Evolutionary conservation across 352 stramenopile genomes (phyloP), one percentile per base, ranked within the genome.

Genomic region (Globisporangium sylvaticum): DNA sequence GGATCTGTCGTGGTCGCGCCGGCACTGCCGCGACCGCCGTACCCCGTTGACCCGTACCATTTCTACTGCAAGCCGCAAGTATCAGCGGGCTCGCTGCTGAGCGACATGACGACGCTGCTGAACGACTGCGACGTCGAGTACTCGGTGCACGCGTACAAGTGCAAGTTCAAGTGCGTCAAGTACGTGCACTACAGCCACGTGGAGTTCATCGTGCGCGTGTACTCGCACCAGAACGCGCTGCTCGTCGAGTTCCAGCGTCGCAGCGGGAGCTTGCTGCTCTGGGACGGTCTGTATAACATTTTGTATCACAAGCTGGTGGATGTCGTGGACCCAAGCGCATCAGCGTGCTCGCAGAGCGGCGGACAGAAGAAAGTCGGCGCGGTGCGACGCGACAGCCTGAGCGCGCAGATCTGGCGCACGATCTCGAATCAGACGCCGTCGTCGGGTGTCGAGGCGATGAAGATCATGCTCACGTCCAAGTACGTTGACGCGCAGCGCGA

Each of bases 81-180:
- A 22, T 68, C 66, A 12, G 77, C 83, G 0, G 77, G 71, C 5
- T 66, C 66, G 0, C 72, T 87, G 8, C 54, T 79, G n/a, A 74
- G 76, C 5, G 75, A 88, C 18, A 77, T 90, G 53, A 82, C 78
- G 9, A 69, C 78, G 37, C 64, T 74, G 3, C 80, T 94, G 8
- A 68, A 74, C 20, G 81, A 81, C 4, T 85, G 74, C 58, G 80
- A 88, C 25, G 84, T 94, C 62, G 84, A 91, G 68, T 79, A 83
- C 57, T 78, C 78, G 54, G 81, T 93, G 58, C 77, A 88, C 58
- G 74, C 85, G 31, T 73, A 80, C 48, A 92, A 93, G 63, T 92
- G 84, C 76, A 94, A 94, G 71, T 94, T 94, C 67, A 92, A 92
- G 61, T 93, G 87, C 66, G 78, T 94, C 67, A 92, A 92, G 69